A percentile compares a stretch with the other conserved stretches of the same genome.
phyloP scores from a whole-genome alignment of 2,329 filamentous ascomycete species.

The Nakataea oryzae region DNA sequence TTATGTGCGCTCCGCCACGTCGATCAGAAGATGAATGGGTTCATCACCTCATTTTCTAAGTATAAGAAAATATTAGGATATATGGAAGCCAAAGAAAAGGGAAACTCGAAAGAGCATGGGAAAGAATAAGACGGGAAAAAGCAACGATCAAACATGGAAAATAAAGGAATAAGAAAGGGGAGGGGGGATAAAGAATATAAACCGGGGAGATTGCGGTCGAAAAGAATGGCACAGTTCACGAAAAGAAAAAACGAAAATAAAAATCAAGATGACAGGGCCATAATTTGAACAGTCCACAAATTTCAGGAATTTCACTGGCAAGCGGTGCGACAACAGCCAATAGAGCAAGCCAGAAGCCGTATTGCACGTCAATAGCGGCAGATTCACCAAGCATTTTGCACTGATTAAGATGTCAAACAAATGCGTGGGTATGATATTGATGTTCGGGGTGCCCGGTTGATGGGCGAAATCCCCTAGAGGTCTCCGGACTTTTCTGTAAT shows the following conservation, averaged over 20 bases:
- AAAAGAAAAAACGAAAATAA: no score
- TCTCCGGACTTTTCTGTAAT: slow-evolving; percentile 6
- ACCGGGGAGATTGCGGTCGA: no score
- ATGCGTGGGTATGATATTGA: neutral
- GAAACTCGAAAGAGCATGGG: neutral
- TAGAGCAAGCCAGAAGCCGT: neutral
- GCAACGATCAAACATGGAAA: neutral
- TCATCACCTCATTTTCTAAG: neutral
- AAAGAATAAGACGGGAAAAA: slow-evolving; percentile 5
- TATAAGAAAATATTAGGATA: neutral
- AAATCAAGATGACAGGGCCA: no score
- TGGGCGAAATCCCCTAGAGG: slow-evolving; percentile 4
- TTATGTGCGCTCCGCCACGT: no score
- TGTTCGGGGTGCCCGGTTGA: slow-evolving; percentile 6
- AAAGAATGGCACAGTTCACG: no score
- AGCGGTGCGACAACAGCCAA: no score
- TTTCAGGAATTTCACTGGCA: no score
- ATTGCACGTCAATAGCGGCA: no score
- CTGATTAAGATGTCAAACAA: neutral
- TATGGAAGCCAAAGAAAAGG: neutral
- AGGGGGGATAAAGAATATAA: no score
- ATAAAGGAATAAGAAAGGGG: neutral
- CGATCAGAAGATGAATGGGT: neutral
- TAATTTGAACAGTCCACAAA: no score
- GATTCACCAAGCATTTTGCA: no score